Conservation (phyloP, 805 yeast genomes). For the Barnettozyma vustinii region DNA sequence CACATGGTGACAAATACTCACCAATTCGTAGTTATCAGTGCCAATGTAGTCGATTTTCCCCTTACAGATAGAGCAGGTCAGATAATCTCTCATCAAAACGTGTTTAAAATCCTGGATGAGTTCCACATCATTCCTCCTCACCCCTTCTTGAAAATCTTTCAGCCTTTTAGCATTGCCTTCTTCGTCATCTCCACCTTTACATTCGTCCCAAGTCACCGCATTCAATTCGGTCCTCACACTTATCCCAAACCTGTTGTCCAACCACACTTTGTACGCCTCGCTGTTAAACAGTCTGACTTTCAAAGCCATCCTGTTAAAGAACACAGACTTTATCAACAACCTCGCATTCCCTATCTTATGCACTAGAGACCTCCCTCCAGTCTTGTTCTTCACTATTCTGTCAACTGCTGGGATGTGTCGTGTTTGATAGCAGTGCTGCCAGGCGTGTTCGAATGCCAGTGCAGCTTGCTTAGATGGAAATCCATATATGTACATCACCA, state of each 20-base stretch:
- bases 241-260: constrained; percentile 18
- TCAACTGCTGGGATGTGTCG: constrained; percentile 44
- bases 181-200: background rate
- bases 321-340: constrained; percentile 36
- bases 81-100: constrained; percentile 19
- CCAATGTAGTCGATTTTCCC: constrained; percentile 31
- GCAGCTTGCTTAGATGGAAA: constrained; percentile 69
- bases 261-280: constrained; percentile 20
- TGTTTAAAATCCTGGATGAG: constrained; percentile 16
- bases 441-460: constrained; percentile 75
- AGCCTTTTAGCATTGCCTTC: constrained; percentile 25
- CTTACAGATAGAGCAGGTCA: constrained; percentile 31
- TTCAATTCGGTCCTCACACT: constrained; percentile 6
- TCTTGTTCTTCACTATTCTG: constrained; percentile 34
- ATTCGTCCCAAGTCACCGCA: background rate
- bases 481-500: constrained; percentile 58
- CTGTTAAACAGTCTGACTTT: constrained; percentile 40
- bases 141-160: constrained; percentile 20
- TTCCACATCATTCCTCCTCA: constrained; percentile 11
- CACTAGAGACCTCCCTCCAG: constrained; percentile 37
- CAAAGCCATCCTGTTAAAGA: constrained; percentile 42
- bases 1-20: constrained; percentile 30
- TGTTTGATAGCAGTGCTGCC: constrained; percentile 69
- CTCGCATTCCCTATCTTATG: constrained; percentile 44
- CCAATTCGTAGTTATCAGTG: constrained; percentile 27